Conservation (phyloP, 306 rosid species). For the Potentilla sterilis region DNA sequence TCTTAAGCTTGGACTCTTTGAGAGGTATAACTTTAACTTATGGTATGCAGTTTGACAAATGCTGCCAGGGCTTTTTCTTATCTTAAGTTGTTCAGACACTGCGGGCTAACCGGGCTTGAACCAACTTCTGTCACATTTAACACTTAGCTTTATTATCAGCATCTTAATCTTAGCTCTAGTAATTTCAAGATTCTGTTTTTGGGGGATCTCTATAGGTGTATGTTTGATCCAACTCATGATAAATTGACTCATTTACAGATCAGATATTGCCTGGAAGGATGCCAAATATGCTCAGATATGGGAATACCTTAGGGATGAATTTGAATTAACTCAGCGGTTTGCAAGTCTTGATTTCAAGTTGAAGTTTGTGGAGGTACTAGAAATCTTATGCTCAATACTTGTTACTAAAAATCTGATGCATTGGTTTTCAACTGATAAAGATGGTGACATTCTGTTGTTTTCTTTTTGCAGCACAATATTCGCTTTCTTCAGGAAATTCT, state of each 20-base stretch:
- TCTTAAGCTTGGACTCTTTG: slow-evolving; percentile 96
- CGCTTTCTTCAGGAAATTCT: slow-evolving; percentile 97
- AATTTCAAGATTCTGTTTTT: neutral
- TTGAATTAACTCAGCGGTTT: slow-evolving; percentile 89
- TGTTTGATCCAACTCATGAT: neutral
- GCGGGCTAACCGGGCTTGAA: neutral
- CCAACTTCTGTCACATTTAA: neutral
- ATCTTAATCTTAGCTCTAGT: neutral
- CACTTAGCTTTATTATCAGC: neutral
- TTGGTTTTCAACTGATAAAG: slow-evolving; percentile 2
- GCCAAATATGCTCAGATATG: slow-evolving; percentile 99
- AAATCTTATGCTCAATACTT: neutral
- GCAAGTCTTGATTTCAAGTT: slow-evolving; percentile 95
- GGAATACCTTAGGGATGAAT: slow-evolving; percentile 97
- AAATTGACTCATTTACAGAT: slow-evolving; percentile 47
- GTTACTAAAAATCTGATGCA: neutral
- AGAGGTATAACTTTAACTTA: slow-evolving; percentile 51
- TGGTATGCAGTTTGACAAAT: neutral
- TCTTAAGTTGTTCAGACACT: neutral
- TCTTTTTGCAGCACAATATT: slow-evolving; percentile 76
- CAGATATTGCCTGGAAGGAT: slow-evolving; percentile 99
- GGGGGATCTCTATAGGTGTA: neutral
- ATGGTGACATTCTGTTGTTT: neutral
- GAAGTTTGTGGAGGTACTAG: slow-evolving; percentile 90
- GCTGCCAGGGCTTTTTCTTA: neutral